These are phyloP conservation scores for Penicillium sp. DNA, from an alignment of 2,329 filamentous ascomycete species.

Conservation along the genomic window DNA sequence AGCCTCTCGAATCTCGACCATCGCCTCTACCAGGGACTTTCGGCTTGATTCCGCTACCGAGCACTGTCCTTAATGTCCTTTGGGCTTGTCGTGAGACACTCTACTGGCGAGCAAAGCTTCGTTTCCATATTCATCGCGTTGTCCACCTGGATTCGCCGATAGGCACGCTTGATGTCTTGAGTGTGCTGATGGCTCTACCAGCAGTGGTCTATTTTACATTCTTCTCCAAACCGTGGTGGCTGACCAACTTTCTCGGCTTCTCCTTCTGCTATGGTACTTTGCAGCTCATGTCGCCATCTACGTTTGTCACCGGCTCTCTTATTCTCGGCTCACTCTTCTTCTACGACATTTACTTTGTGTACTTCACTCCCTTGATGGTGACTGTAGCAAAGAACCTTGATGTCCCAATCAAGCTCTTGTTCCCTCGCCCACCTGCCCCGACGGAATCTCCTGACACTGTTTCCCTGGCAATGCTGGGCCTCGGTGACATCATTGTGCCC, in stretches of 20 bases:
- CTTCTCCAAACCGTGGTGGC: constrained; percentile 65
- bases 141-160: constrained; percentile 47
- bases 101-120: constrained; percentile 57
- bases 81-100: constrained; percentile 57
- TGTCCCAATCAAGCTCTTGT: constrained; percentile 89
- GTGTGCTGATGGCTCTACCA: constrained; percentile 60
- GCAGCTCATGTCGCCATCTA: constrained; percentile 85
- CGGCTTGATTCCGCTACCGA: constrained; percentile 53
- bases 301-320: constrained; percentile 78
- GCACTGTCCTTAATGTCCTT: constrained; percentile 38
- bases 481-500: constrained; percentile 93
- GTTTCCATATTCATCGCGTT: constrained; percentile 59
- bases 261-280: constrained; percentile 84
- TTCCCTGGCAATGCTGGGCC: constrained; percentile 75
- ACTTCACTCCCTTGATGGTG: constrained; percentile 60
- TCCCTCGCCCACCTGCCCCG: constrained; percentile 66
- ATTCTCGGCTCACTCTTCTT: constrained; percentile 83
- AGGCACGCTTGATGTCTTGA: constrained; percentile 56
- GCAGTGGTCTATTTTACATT: constrained; percentile 69
- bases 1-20: constrained; percentile 29
- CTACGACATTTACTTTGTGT: constrained; percentile 82
- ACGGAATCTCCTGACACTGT: constrained; percentile 47
- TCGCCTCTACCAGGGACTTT: constrained; percentile 60
- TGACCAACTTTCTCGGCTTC: constrained; percentile 87
- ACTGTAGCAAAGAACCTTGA: constrained; percentile 83